phyloP scores from a whole-genome alignment of 805 yeast genomes.

The Candida ponderosae region DNA sequence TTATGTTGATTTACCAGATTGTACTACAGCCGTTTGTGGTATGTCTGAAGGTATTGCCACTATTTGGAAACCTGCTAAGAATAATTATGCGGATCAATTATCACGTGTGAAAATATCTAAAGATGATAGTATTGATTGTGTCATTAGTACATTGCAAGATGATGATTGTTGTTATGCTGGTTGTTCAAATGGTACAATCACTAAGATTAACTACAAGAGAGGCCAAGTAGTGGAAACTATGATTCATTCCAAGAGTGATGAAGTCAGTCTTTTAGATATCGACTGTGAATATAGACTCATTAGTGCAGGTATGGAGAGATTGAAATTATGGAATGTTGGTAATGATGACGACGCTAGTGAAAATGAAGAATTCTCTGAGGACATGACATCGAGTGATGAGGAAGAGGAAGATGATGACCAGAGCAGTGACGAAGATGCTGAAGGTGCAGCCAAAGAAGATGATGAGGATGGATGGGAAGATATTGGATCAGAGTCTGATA shows the following conservation, averaged over 20 bases:
- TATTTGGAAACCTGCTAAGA: constrained; percentile 70
- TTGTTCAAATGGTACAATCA: constrained; percentile 65
- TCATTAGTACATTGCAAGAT: constrained; percentile 36
- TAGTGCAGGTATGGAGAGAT: constrained; percentile 75
- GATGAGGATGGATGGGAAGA: constrained; percentile 18
- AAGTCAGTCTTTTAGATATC: constrained; percentile 66
- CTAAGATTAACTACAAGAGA: constrained; percentile 54
- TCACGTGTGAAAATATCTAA: constrained; percentile 62
- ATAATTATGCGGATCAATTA: constrained; percentile 69
- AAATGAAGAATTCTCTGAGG: constrained; percentile 7
- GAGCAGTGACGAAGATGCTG: constrained; percentile 14
- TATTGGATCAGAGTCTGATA: constrained; percentile 6
- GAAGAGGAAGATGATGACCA: constrained; percentile 11
- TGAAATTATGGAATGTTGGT: constrained; percentile 64
- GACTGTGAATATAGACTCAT: constrained; percentile 76
- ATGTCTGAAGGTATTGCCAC: constrained; percentile 90
- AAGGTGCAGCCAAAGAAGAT: constrained; percentile 3
- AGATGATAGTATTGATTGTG: constrained; percentile 67
- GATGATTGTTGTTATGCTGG: constrained; percentile 68
- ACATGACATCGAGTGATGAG: constrained; percentile 2
- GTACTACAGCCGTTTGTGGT: constrained; percentile 65
- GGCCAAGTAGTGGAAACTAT: constrained; percentile 62
- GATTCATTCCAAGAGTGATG: constrained; percentile 64
- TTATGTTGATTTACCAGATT: constrained; percentile 55
- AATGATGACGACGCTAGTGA: constrained; percentile 24